Evolutionary conservation across 176 grass and related monocot species (phyloP), one percentile per base, ranked within the genome.

Genomic region (Dendrocalamus sinicus): DNA sequence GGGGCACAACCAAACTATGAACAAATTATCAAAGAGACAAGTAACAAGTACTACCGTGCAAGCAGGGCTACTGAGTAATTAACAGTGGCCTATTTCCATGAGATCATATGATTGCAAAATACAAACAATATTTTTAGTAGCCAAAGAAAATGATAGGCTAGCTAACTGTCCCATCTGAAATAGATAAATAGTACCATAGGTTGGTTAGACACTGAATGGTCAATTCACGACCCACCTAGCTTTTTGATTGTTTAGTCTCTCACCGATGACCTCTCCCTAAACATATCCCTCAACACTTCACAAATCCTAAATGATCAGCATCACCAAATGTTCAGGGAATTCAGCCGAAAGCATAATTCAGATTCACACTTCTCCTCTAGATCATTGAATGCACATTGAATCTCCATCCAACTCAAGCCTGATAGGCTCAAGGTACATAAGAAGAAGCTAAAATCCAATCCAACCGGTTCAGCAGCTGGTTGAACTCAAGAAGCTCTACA

Each of bases 71-170:
- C 51, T 0, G 6, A 52, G 43, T 44, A 79, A 73, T 2, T 35
- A 48, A 47, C 22, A 40, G 23, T 14, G 78, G 9, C 7, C 47
- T 41, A 66, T 19, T 82, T 75, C 41, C 35, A 39, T 86, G 72
- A 70, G 43, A 77, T 44, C 43, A 43, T 46, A 23, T 86, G 45
- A 66, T 24, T 58, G 55, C 41, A 64, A 43, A 77, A 17, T 19
- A 52, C 0, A 17, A 65, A 51, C 17, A 64, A 40, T 10, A 39
- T 39, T 15, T 50, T 19, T 7, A 41, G 58, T 60, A 60, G 44
- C 4, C 12, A 78, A 17, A 55, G 3, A 8, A n/a, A 1, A 39
- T 26, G 23, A 47, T 19, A 63, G 15, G 52, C 30, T 64, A 83
- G 52, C 30, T 64, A 83, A 60, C 10, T 30, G 8, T 58, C 30